A percentile compares a stretch with the other conserved stretches of the same genome.
These are phyloP conservation scores for Pachysolen tannophilus DNA, from an alignment of 805 yeast species.

Conservation along the genomic window DNA sequence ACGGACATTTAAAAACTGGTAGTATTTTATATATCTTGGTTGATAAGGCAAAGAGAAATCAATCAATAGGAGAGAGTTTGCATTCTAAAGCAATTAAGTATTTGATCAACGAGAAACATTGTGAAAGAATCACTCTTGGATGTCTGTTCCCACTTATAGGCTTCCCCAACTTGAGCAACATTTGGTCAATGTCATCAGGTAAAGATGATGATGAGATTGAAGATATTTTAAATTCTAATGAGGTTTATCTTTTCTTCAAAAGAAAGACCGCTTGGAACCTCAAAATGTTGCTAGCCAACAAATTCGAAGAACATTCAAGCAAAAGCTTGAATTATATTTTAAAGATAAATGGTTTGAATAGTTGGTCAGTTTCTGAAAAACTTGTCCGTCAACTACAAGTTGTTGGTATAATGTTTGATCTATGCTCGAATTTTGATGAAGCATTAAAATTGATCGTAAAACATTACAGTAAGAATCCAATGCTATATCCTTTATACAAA, in stretches of 20 bases:
- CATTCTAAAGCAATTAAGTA: slow-evolving; percentile 46
- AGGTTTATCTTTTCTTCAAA: slow-evolving; percentile 3
- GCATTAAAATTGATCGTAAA: slow-evolving; percentile 31
- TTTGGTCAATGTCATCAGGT: slow-evolving; percentile 10
- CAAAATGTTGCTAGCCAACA: too few relatives aligned
- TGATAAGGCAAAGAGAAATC: slow-evolving; percentile 43
- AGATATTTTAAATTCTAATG: neutral
- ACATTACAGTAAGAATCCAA: slow-evolving; percentile 14
- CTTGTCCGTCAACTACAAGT: slow-evolving; percentile 47
- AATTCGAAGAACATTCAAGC: slow-evolving; percentile 1
- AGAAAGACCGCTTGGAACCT: slow-evolving; percentile 5
- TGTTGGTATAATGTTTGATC: slow-evolving; percentile 49
- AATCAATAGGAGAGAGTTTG: slow-evolving; percentile 46
- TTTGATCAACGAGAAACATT: slow-evolving; percentile 33
- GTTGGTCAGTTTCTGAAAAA: slow-evolving; percentile 48
- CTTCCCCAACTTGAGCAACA: slow-evolving; percentile 2
- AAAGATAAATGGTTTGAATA: slow-evolving; percentile 30
- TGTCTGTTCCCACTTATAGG: slow-evolving; percentile 36
- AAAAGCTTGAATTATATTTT: slow-evolving; percentile 21
- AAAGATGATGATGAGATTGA: slow-evolving; percentile 1
- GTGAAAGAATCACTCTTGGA: slow-evolving; percentile 34
- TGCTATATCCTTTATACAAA: slow-evolving; percentile 15
- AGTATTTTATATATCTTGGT: slow-evolving; percentile 40
- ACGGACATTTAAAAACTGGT: slow-evolving; percentile 28
- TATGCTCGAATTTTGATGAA: slow-evolving; percentile 36